These are phyloP conservation scores for Aegilops sharonensis DNA, from an alignment of 176 grass and related monocot species.

Conservation along the genomic window DNA sequence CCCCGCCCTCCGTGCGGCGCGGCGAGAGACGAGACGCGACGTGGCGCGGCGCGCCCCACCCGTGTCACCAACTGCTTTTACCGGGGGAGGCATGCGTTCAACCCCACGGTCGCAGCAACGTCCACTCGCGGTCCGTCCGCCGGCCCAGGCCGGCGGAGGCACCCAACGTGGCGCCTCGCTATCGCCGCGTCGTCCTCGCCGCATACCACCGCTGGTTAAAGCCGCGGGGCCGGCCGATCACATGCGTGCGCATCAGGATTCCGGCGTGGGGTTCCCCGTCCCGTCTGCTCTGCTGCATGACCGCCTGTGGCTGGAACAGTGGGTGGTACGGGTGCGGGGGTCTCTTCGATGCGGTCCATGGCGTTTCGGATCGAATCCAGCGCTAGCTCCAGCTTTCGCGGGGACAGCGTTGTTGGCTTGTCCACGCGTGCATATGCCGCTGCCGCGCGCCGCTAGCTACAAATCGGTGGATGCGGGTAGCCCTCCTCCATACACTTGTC, in stretches of 20 bases:
- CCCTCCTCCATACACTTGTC: not conserved
- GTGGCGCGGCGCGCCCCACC: too few relatives aligned
- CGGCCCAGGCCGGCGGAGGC: not conserved
- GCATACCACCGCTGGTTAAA: not conserved
- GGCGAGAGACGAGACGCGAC: too few relatives aligned
- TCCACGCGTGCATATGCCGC: not conserved
- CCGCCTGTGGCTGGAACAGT: not conserved
- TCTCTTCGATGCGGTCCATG: too few relatives aligned
- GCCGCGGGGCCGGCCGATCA: not conserved
- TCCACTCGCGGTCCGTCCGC: too few relatives aligned
- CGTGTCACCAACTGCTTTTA: too few relatives aligned
- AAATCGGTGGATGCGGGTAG: not conserved
- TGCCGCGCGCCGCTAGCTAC: not conserved
- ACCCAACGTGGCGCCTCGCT: not conserved
- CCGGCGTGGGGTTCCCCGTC: not conserved
- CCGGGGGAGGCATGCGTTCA: too few relatives aligned
- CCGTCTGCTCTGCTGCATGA: not conserved
- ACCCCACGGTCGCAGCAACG: too few relatives aligned
- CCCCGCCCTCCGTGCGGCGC: too few relatives aligned
- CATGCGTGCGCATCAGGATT: not conserved
- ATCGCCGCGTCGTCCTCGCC: not conserved
- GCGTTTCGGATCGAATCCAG: too few relatives aligned
- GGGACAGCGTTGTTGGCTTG: not conserved
- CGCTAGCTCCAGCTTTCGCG: not conserved
- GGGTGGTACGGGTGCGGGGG: not conserved